These are phyloP conservation scores for Cystobasidiaceae sp. DNA, from an alignment of 1,284 basidiomycete species.

Conservation along the genomic window DNA sequence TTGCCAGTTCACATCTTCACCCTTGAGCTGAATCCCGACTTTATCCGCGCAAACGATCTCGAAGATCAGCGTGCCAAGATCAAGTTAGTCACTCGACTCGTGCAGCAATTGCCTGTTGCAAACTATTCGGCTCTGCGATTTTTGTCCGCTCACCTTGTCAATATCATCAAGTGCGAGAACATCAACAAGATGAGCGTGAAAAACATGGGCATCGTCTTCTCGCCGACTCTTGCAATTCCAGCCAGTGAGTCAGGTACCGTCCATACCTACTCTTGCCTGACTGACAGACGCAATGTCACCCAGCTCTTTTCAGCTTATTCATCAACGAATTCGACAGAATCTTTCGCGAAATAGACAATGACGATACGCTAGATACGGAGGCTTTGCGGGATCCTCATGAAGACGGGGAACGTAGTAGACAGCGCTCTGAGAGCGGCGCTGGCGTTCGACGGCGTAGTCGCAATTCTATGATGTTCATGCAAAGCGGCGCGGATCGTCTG, in stretches of 20 bases:
- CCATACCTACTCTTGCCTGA: neutral
- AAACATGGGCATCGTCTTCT: conserved; percentile 97
- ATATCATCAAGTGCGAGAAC: conserved; percentile 82
- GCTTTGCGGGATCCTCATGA: neutral
- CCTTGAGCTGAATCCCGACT: conserved; percentile 78
- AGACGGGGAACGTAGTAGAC: neutral
- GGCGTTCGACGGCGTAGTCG: conserved; percentile 25
- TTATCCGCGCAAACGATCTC: conserved; percentile 86
- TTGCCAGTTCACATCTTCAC: conserved; percentile 84
- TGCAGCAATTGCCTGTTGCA: conserved; percentile 76
- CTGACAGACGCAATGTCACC: neutral
- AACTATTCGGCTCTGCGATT: conserved; percentile 86
- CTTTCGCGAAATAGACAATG: conserved; percentile 46
- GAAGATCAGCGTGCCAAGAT: conserved; percentile 82
- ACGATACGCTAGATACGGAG: neutral
- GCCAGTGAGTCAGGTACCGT: conserved; percentile 52
- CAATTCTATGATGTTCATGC: conserved; percentile 36
- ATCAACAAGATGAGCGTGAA: conserved; percentile 99
- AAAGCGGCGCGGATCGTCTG: conserved; percentile 36
- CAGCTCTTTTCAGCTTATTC: conserved; percentile 80
- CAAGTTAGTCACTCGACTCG: conserved; percentile 74
- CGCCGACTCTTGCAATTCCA: conserved; percentile 87
- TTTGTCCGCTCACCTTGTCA: conserved; percentile 88
- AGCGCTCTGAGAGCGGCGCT: neutral
- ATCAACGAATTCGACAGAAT: conserved; percentile 79